Percentiles rank a stretch among this genome's conserved stretches.
Evolutionary conservation across 176 grass and related monocot species (phyloP).

Genomic region (Oryza officinalis): DNA sequence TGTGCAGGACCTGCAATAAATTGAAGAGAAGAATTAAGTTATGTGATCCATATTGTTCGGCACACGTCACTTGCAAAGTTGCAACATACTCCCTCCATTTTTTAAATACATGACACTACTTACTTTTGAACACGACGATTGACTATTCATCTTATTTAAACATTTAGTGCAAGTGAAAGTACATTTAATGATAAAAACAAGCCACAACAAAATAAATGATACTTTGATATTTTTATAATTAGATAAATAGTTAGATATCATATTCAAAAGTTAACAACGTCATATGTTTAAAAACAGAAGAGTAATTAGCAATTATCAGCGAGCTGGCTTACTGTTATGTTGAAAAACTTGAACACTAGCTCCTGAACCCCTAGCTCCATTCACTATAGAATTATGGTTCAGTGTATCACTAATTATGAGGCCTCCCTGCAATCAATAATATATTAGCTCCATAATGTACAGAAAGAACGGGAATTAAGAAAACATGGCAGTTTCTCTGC

Average conservation of each 20-base stretch:
- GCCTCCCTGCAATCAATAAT: conserved; percentile 61
- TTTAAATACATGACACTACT: no score
- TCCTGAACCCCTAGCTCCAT: conserved; percentile 85
- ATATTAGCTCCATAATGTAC: conserved; percentile 15
- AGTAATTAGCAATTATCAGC: not conserved
- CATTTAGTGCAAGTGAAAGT: no score
- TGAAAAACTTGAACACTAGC: conserved; percentile 85
- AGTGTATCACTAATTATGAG: conserved; percentile 90
- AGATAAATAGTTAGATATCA: no score
- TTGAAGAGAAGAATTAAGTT: conserved; percentile 18
- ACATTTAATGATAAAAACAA: no score
- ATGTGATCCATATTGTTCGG: not conserved
- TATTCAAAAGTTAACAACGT: no score
- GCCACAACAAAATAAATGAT: no score
- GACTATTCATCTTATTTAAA: no score
- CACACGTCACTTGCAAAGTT: conserved; percentile 10
- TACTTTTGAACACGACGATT: no score
- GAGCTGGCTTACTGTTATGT: conserved; percentile 91
- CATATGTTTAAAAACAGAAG: no score
- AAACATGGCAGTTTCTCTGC: not conserved
- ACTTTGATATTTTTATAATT: no score
- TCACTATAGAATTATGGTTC: conserved; percentile 97
- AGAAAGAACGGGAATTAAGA: not conserved
- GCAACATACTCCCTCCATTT: no score
- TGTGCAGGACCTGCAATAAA: conserved; percentile 63